Percentiles rank a stretch among this genome's conserved stretches.
phyloP scores from a whole-genome alignment of 2,329 filamentous ascomycete genomes.

The Aspergillus sp. region DNA sequence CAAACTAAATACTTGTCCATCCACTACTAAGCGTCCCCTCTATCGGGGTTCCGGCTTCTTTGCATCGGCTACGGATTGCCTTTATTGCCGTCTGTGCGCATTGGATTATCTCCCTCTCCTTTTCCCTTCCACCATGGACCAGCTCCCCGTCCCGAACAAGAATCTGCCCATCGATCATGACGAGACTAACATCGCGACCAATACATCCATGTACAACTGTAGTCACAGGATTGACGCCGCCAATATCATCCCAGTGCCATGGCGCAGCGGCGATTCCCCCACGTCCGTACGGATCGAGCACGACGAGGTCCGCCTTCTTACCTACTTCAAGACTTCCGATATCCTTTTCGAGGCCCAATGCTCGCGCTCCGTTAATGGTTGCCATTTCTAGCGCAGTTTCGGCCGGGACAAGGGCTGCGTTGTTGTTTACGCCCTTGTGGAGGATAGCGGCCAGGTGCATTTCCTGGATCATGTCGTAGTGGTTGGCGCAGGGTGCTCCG shows the following conservation, averaged over 20 bases:
- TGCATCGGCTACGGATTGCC: background rate
- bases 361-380: constrained; percentile 56
- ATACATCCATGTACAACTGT: constrained; percentile 47
- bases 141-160: constrained; percentile 40
- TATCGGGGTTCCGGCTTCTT: constrained; percentile 4
- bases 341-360: constrained; percentile 48
- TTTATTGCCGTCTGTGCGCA: background rate
- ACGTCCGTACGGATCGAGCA: constrained; percentile 34
- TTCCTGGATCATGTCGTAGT: constrained; percentile 57
- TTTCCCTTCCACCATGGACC: constrained; percentile 19
- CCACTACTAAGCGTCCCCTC: background rate
- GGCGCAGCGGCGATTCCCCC: constrained; percentile 37
- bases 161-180: constrained; percentile 47
- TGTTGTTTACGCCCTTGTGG: constrained; percentile 49
- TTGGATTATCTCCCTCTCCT: background rate
- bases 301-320: constrained; percentile 50
- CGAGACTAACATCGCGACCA: constrained; percentile 47
- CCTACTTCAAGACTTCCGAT: constrained; percentile 47
- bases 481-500: constrained; percentile 58
- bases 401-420: constrained; percentile 50
- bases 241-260: constrained; percentile 32
- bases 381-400: constrained; percentile 56
- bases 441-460: constrained; percentile 58
- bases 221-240: constrained; percentile 36
- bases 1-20: background rate